Evolutionary conservation across 2,329 filamentous ascomycete species (phyloP), one percentile per base, ranked within the genome.

Genomic region (Sphaerulina populicola): DNA sequence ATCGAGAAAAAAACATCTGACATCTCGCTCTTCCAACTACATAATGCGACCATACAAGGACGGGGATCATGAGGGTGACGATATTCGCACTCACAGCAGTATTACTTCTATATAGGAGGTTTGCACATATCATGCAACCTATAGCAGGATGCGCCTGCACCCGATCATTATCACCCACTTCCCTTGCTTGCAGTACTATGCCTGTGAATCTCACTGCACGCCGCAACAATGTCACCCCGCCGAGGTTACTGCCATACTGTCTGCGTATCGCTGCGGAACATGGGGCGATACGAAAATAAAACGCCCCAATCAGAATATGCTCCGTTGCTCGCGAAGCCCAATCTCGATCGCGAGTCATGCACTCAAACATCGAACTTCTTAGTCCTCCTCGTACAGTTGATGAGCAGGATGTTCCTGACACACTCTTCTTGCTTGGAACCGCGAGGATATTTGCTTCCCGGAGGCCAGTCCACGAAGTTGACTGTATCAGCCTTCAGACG

Each of bases 401-500:
- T 37, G 21, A 65, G 57, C 6, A 72, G 57, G 4, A 65, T 59
- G 6, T 53, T 33, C 58, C 65, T 68, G 2, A 71, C 59, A 10
- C 41, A 33, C 3, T 55, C 42, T 14, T 64, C 57, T 44, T 71
- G 63, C 60, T 72, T 73, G 37, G 57, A 60, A 29, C 57, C 49
- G 40, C 58, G 55, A 46, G 14, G 55, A 53, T 35, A 60, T 36
- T 57, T 60, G 50, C 59, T 62, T 4, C 47, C 57, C 7, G 42
- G 59, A 7, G 64, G 64, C 51, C 61, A 62, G 35, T 59, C 57
- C 33, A 62, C 57, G 49, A 69, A 66, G 33, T 55, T 44, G 4
- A 75, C 63, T 14, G 69, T 61, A 49, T 76, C 70, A 2, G 69
- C 71, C 53, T 71, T 71, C 55, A 77, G 64, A 30, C 68, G 62